A percentile compares a stretch with the other conserved stretches of the same genome.
These are phyloP conservation scores for Nothopassalora personata DNA, from an alignment of 2,329 filamentous ascomycete genomes.

Conservation along the genomic window DNA sequence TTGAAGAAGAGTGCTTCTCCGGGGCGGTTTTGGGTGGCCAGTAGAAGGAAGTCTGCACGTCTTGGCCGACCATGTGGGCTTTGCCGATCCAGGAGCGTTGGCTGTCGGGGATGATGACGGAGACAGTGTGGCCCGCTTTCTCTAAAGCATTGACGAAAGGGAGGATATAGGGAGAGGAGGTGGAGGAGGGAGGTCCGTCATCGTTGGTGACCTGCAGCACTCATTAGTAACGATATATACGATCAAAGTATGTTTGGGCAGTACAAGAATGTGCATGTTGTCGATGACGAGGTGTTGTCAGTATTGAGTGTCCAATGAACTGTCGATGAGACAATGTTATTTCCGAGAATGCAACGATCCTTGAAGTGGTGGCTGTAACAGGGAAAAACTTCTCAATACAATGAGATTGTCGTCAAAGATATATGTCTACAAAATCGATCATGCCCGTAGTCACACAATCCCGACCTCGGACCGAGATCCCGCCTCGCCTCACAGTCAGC, in stretches of 20 bases:
- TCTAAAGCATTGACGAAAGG: slow-evolving; percentile 44
- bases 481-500: no score
- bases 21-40: slow-evolving; percentile 42
- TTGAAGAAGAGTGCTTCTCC: slow-evolving; percentile 21
- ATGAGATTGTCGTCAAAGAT: no score
- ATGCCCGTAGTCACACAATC: neutral
- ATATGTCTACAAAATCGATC: neutral
- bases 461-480: neutral
- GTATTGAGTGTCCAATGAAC: no score
- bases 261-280: slow-evolving; percentile 7
- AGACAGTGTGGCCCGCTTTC: slow-evolving; percentile 74
- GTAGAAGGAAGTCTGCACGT: slow-evolving; percentile 63
- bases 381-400: no score
- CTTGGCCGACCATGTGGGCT: slow-evolving; percentile 82
- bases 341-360: no score
- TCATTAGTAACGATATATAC: neutral
- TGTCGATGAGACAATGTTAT: no score
- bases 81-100: slow-evolving; percentile 99
- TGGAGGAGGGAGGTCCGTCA: slow-evolving; percentile 47
- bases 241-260: neutral
- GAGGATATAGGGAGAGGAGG: slow-evolving; percentile 47
- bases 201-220: slow-evolving; percentile 44
- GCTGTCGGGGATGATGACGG: slow-evolving; percentile 81
- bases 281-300: no score
- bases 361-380: no score